A percentile compares a stretch with the other conserved stretches of the same genome.
These are phyloP conservation scores for Aspergillus tamarii DNA, from an alignment of 2,329 filamentous ascomycete species.

Conservation along the genomic window DNA sequence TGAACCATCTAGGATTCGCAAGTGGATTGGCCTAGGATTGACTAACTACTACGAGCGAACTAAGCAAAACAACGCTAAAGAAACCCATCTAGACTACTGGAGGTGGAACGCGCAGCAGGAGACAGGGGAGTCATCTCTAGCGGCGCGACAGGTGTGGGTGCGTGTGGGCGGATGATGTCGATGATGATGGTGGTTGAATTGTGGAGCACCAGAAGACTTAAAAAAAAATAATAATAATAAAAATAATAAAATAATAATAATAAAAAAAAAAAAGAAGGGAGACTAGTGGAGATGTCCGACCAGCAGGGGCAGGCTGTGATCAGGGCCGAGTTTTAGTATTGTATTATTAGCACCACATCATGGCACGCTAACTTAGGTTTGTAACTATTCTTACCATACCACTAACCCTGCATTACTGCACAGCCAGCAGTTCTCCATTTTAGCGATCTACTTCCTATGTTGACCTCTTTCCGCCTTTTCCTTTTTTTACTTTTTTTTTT, in stretches of 20 bases:
- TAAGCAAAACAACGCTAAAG: constrained; percentile 20
- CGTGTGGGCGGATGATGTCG: constrained; percentile 21
- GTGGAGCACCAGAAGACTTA: not conserved
- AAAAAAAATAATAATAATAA: not conserved
- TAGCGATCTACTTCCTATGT: constrained; percentile 7
- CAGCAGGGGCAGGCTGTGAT: constrained; percentile 24
- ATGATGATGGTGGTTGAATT: constrained; percentile 21
- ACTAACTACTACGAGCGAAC: constrained; percentile 24
- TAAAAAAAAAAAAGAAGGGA: constrained; percentile 5
- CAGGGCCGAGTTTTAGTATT: constrained; percentile 9
- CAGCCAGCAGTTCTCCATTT: constrained; percentile 10
- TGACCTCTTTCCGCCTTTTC: constrained; percentile 6
- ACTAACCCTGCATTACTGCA: constrained; percentile 16
- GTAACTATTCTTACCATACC: constrained; percentile 12
- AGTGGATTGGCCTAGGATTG: constrained; percentile 22
- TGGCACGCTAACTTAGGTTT: constrained; percentile 1
- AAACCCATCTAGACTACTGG: constrained; percentile 24
- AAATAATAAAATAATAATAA: not conserved
- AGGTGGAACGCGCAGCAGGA: constrained; percentile 17
- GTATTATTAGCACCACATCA: constrained; percentile 17
- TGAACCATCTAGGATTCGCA: constrained; percentile 21
- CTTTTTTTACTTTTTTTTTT: not conserved
- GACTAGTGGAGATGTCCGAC: constrained; percentile 15
- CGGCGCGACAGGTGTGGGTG: constrained; percentile 22
- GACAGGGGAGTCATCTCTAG: constrained; percentile 22